Evolutionary conservation across 768 basidiomycete genomes (phyloP), one percentile per base, ranked within the genome.

Genomic region (Tremella mesenterica): DNA sequence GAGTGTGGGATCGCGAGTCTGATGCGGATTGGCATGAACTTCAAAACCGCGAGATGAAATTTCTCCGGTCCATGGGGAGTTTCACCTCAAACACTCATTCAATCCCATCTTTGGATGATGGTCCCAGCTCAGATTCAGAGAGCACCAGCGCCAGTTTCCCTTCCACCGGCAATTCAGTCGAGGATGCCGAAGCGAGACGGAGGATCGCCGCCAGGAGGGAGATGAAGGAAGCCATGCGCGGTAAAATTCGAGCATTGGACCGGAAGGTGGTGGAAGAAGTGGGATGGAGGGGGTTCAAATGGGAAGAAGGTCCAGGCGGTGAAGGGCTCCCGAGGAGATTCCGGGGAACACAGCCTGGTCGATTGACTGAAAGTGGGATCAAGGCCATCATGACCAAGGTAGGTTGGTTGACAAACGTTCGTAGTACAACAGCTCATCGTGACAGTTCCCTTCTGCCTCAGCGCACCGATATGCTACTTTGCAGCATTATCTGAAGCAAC

Each of bases 1-100:
- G 90, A 1, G 80, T 86, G 7, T 99, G 95, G 95, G 88, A 87
- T 0, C 79, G 95, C 33, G 85, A 85, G 58, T 91, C 88, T 67
- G 93, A 99, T 68, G 81, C 78, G 10, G 76, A 80, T 27, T 93
- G 80, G 52, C 81, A 87, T 33, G 92, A 97, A 34, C 75, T 92
- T 21, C 76, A 83, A 52, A 45, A 45, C 44, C 30, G 51, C 20
- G 69, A 70, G 59, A 39, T 54, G 23, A 57, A 25, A 6, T 25
- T 65, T 6, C 34, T 66, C 20, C 44, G 52, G 41, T 61, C 58
- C 18, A 46, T 53, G 51, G 54, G 53, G 9, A 56, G 50, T 18
- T 33, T 23, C 16, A 9, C 45, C 14, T 41, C 39, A 14, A 25
- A 44, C 18, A 23, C 41, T 20, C 38, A 50, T 12, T 64, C 48